Evolutionary conservation across 2,329 filamentous ascomycete genomes (phyloP).

Genomic region (Aspergillus fumigatus): DNA sequence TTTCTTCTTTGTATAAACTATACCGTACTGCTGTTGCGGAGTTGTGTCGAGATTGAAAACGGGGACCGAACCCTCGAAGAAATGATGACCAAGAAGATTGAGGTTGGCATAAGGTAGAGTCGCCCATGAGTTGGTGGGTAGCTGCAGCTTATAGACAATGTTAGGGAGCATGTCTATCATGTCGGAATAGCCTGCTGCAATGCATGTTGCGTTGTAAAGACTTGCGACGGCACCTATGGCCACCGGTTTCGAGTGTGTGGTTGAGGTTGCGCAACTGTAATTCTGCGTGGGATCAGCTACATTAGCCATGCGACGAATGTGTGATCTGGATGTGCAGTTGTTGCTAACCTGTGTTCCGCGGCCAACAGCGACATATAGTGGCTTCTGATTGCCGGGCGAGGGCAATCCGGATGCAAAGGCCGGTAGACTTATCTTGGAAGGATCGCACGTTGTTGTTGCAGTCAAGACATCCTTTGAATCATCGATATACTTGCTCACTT

Average conservation of each 20-base stretch:
- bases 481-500: conserved; percentile 38
- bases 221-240: conserved; percentile 71
- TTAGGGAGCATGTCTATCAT: conserved; percentile 61
- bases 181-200: conserved; percentile 65
- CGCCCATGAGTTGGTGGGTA: conserved; percentile 36
- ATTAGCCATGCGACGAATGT: neutral
- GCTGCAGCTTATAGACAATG: conserved; percentile 64
- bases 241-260: conserved; percentile 58
- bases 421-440: conserved; percentile 32
- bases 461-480: conserved; percentile 16
- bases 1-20: conserved; percentile 60
- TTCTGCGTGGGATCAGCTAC: conserved; percentile 56
- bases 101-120: conserved; percentile 53
- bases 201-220: conserved; percentile 83
- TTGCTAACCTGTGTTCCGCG: conserved; percentile 62
- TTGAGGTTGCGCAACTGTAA: conserved; percentile 72
- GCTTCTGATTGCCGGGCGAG: conserved; percentile 53
- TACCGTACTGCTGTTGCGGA: conserved; percentile 44
- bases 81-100: conserved; percentile 70
- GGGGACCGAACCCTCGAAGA: conserved; percentile 67
- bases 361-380: conserved; percentile 78
- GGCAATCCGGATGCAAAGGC: conserved; percentile 58
- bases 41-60: conserved; percentile 72
- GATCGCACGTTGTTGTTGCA: conserved; percentile 27
- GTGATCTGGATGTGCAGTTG: neutral